Percentiles rank a stretch among this genome's conserved stretches.
Conservation (phyloP, 768 basidiomycete genomes). For the Astraeus odoratus region DNA sequence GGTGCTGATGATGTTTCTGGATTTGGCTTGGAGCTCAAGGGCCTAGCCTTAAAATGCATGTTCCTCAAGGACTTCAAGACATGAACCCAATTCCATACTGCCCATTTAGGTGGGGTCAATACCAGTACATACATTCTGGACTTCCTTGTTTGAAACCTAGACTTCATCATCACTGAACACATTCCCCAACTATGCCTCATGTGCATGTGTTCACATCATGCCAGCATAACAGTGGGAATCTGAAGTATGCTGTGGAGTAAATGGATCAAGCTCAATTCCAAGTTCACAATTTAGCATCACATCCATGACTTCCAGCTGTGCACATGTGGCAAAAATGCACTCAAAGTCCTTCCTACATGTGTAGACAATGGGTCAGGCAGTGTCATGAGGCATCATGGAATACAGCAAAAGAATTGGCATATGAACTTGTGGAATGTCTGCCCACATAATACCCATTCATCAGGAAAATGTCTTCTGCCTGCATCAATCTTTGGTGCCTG, state of each 20-base stretch:
- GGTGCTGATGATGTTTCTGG: no score
- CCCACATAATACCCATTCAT: conserved; percentile 55
- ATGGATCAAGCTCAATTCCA: conserved; percentile 68
- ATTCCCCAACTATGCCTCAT: no score
- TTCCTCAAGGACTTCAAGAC: no score
- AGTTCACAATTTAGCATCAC: conserved; percentile 47
- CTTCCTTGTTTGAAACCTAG: no score
- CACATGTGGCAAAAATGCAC: conserved; percentile 41
- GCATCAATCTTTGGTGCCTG: no score
- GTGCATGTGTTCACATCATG: conserved; percentile 21
- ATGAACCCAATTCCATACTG: conserved; percentile 59
- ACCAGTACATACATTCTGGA: conserved; percentile 54
- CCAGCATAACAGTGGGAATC: conserved; percentile 68
- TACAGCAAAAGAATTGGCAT: conserved; percentile 59
- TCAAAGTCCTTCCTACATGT: conserved; percentile 37
- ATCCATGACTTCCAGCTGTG: conserved; percentile 50
- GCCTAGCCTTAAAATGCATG: no score
- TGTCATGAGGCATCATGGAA: no score
- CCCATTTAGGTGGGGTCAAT: conserved; percentile 61
- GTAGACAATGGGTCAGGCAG: conserved; percentile 40
- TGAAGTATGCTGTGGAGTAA: conserved; percentile 52
- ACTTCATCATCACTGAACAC: no score
- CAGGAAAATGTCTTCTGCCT: no score
- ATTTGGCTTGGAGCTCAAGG: no score
- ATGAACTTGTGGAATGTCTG: conserved; percentile 64